Conservation (phyloP, 768 basidiomycete species). For the Mycena venus region DNA sequence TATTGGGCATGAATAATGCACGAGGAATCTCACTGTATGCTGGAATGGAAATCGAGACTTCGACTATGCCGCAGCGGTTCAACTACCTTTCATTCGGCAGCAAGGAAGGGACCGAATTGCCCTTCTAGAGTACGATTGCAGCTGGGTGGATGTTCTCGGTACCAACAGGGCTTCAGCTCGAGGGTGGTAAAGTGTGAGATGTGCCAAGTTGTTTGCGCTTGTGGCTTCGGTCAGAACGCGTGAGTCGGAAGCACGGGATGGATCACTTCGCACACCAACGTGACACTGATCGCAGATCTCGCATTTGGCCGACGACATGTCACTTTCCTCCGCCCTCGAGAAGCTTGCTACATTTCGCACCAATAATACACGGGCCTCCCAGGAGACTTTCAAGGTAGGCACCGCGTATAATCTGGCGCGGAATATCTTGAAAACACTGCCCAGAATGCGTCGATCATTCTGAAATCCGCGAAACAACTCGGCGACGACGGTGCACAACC, state of each 20-base stretch:
- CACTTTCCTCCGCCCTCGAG: slow-evolving; percentile 62
- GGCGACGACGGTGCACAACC: slow-evolving; percentile 68
- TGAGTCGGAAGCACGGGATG: no score
- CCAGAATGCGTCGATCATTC: slow-evolving; percentile 62
- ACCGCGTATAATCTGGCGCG: neutral
- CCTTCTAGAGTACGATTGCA: neutral
- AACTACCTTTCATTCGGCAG: neutral
- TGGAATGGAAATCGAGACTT: neutral
- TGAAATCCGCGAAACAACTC: slow-evolving; percentile 61
- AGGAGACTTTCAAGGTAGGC: slow-evolving; percentile 64
- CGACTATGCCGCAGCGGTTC: neutral
- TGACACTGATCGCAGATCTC: neutral
- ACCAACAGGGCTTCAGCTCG: no score
- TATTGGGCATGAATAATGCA: neutral
- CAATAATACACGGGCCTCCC: slow-evolving; percentile 67
- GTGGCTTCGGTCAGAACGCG: no score
- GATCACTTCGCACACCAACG: no score
- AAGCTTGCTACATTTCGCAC: slow-evolving; percentile 67
- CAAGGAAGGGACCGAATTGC: neutral
- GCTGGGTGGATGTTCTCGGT: no score
- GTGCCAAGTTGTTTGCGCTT: no score
- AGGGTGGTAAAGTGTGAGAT: no score
- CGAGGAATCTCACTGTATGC: neutral
- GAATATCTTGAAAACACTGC: slow-evolving; percentile 60
- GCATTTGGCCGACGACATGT: slow-evolving; percentile 47